A percentile compares a stretch with the other conserved stretches of the same genome.
Evolutionary conservation across 177 flowering plant genomes (phyloP).

Genomic region (Vitis hybrid): DNA sequence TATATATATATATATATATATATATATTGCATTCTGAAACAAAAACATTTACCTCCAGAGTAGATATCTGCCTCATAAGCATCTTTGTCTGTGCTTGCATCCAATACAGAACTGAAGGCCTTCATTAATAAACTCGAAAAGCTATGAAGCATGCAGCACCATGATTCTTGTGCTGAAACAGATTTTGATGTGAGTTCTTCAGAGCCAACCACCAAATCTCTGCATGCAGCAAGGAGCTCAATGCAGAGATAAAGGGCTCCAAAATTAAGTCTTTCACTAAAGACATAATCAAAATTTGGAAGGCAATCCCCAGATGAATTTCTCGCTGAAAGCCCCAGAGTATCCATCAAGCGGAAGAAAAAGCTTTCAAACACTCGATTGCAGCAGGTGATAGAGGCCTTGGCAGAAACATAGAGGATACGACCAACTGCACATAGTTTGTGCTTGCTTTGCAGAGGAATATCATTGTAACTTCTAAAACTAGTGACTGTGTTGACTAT

Average conservation of each 20-base stretch:
- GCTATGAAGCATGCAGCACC: conserved; percentile 46
- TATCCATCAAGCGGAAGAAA: conserved; percentile 45
- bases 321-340: conserved; percentile 31
- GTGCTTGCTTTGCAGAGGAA: conserved; percentile 48
- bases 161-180: conserved; percentile 34
- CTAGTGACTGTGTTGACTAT: conserved; percentile 40
- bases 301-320: conserved; percentile 15
- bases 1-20: too few relatives aligned
- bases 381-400: conserved; percentile 60
- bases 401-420: conserved; percentile 54
- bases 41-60: conserved; percentile 50
- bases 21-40: not conserved
- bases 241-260: conserved; percentile 76
- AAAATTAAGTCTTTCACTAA: conserved; percentile 31
- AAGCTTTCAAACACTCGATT: conserved; percentile 41
- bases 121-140: conserved; percentile 41
- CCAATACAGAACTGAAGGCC: conserved; percentile 42
- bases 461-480: conserved; percentile 27
- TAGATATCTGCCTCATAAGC: conserved; percentile 33
- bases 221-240: conserved; percentile 72
- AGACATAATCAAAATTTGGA: conserved; percentile 8
- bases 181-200: conserved; percentile 17
- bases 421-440: conserved; percentile 55
- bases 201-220: conserved; percentile 40
- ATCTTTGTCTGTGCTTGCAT: conserved; percentile 20